Conservation (phyloP, 768 basidiomycete species). For the Amanita fuliginea region DNA sequence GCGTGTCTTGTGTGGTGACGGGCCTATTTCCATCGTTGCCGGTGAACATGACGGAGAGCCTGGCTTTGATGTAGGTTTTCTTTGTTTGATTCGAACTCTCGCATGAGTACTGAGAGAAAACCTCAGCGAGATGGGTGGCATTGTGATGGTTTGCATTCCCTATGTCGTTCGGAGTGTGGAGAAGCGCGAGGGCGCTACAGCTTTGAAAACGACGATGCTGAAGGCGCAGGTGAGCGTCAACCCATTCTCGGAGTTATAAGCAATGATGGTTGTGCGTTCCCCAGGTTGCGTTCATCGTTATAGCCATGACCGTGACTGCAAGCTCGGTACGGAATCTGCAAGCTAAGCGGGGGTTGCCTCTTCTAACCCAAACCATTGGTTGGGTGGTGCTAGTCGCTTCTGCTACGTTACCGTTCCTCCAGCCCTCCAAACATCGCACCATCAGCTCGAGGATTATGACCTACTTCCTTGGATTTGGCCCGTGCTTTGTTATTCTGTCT, state of each 20-base stretch:
- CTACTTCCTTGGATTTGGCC: slow-evolving; percentile 62
- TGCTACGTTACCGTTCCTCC: slow-evolving; percentile 39
- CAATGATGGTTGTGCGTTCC: slow-evolving; percentile 20
- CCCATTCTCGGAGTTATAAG: neutral
- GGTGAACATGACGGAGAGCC: slow-evolving; percentile 61
- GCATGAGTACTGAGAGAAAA: neutral
- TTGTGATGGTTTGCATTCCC: slow-evolving; percentile 19
- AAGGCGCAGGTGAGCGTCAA: neutral
- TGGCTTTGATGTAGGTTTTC: slow-evolving; percentile 47
- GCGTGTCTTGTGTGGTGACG: slow-evolving; percentile 35
- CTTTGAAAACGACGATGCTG: slow-evolving; percentile 6
- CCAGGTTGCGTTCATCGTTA: slow-evolving; percentile 23
- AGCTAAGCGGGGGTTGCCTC: slow-evolving; percentile 55
- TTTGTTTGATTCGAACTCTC: neutral
- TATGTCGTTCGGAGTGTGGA: slow-evolving; percentile 5
- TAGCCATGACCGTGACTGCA: slow-evolving; percentile 41
- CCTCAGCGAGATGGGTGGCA: slow-evolving; percentile 38
- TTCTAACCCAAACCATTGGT: slow-evolving; percentile 44
- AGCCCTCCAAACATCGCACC: slow-evolving; percentile 21
- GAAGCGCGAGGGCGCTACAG: slow-evolving; percentile 1
- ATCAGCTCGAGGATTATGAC: slow-evolving; percentile 41
- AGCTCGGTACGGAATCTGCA: slow-evolving; percentile 51
- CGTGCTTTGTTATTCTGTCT: slow-evolving; percentile 70
- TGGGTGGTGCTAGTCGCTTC: slow-evolving; percentile 53
- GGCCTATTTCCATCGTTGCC: slow-evolving; percentile 61